Evolutionary conservation across 306 rosid species (phyloP), one percentile per base, ranked within the genome.

Genomic region (Trichosanthes truncata): DNA sequence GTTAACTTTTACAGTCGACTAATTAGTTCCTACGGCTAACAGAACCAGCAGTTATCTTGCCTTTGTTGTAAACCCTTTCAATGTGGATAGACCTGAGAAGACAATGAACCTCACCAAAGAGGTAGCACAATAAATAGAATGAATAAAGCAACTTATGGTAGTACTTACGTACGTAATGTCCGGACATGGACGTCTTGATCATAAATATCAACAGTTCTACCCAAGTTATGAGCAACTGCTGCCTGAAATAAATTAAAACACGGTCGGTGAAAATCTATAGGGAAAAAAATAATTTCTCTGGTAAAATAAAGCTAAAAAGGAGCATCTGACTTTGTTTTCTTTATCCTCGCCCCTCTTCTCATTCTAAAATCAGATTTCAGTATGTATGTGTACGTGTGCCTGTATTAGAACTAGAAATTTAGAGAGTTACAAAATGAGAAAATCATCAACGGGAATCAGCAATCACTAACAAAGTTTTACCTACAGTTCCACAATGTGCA

Each of bases 181-280:
- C 87, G 92, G 63, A 92, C 81, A 80, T 89, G 96, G 68, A 94
- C 88, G 78, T 94, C 98, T 79, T 94, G 96, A 88, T 94, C 98
- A 89, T 86, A 94, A 82, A 94, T 79, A 81, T 94, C 98, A 85
- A 92, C 20, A 7, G 92, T 81, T 85, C 85, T 94, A 85, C 91
- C 84, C 55, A 92, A 89, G 88, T 90, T 87, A 77, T 87, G 97
- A 31, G 94, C 94, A 77, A 94, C 92, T 60, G 96, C 97, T 62
- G 90, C 91, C 98, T 92, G 90, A 60, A 76, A 86, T 67, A 81
- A 76, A 41, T 71, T 13, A 40, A 38, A 78, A 83, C 11, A 35
- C 62, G 12, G 49, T 7, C 3, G 41, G 77, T 13, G 23, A 46
- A 45, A 10, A 46, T 25, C 6, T 29, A 72, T 45, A 43, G 57